Evolutionary conservation across 2,329 filamentous ascomycete genomes (phyloP), one percentile per base, ranked within the genome.

Genomic region (Colletotrichum cordylinicola): DNA sequence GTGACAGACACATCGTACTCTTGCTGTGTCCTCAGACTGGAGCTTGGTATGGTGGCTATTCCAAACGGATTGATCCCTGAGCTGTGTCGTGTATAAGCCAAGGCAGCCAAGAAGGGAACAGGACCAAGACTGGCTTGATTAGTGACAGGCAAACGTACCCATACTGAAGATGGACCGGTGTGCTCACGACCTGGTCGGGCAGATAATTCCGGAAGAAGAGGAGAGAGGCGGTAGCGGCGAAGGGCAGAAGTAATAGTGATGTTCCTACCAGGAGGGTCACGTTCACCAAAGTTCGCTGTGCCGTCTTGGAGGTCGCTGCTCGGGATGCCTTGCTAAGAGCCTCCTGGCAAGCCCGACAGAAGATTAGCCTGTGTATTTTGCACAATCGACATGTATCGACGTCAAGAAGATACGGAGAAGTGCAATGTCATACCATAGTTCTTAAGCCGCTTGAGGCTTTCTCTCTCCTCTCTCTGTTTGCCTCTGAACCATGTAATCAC

Each of bases 1-100:
- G 91, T 88, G 2, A 98, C 88, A 7, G 91, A 89, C 56, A 99
- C 90, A 83, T 98, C 96, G 88, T 99, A 99, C 64, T 93, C 90
- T 83, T 98, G 96, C 62, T 91, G 89, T 21, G 91, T 88, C 78
- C 94, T 91, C 77, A 97, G 86, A 62, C 91, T 88, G 18, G 86
- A 83, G 2, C 77, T 78, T n/a, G 84, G 80, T 37, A 92, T 84
- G 31, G 86, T 83, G 15, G 87, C 83, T 65, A 91, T 80, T 73
- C 87, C 90, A 77, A 89, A 92, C 1, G 90, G 90, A 74, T 91
- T 87, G n/a, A 82, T 76, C 8, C 87, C 87, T 76, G 87, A 86
- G 61, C 88, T 90, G 72, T 6, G 29, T 29, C 37, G 7, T 12
- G 9, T 27, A 37, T 77, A 37, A 58, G 52, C 65, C 31, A 24